phyloP scores from a whole-genome alignment of 225 moss, liverwort and hornwort genomes.

The Ulota crispa region DNA sequence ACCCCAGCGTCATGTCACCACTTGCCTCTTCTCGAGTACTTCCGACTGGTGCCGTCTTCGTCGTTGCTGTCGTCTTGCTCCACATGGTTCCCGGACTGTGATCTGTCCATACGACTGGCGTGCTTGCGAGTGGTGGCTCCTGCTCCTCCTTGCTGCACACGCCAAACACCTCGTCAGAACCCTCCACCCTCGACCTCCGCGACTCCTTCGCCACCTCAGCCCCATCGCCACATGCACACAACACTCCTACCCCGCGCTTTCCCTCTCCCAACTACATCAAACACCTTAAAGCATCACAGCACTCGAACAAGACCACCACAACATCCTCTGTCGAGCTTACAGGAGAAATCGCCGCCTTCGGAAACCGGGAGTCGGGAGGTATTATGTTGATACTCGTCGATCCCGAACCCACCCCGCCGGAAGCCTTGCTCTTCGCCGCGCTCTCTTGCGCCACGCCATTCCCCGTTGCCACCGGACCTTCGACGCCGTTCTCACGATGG shows the following conservation, averaged over 20 bases:
- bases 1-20: not conserved
- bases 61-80: conserved; percentile 61
- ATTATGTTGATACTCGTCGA: conserved; percentile 51
- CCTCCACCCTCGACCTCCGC: not conserved
- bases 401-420: conserved; percentile 37
- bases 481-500: conserved; percentile 18
- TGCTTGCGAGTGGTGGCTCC: conserved; percentile 91
- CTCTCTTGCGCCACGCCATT: conserved; percentile 22
- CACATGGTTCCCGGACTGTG: conserved; percentile 47
- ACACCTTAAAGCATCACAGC: not conserved
- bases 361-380: conserved; percentile 57
- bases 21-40: conserved; percentile 83
- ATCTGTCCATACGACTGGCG: conserved; percentile 67
- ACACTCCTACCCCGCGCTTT: not conserved
- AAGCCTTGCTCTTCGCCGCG: conserved; percentile 33
- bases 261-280: not conserved
- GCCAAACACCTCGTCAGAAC: not conserved
- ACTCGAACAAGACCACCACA: not conserved
- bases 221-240: not conserved
- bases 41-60: conserved; percentile 75
- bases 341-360: conserved; percentile 47
- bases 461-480: conserved; percentile 20
- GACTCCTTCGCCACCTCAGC: not conserved
- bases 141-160: conserved; percentile 53
- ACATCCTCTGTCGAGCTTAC: conserved; percentile 42